These are phyloP conservation scores for Chlorella vulgaris DNA, from an alignment of 139 green algal species.

Conservation along the genomic window DNA sequence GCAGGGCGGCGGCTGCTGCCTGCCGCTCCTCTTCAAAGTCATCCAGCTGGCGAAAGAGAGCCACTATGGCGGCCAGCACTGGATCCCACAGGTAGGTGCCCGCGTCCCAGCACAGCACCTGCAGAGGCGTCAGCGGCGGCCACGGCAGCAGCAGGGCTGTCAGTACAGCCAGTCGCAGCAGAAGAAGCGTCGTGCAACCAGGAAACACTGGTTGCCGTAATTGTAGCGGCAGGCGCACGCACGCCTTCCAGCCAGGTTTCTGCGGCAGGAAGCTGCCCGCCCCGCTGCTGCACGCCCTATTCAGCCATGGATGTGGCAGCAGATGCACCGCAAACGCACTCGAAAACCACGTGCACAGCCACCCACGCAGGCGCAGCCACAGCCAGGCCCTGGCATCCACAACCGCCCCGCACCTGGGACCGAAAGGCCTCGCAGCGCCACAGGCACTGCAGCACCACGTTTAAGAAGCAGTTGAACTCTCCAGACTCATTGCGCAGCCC, in stretches of 20 bases:
- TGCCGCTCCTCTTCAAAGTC: constrained; percentile 25
- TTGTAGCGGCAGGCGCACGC: too few species aligned
- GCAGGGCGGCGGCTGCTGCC: background rate
- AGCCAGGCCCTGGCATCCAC: background rate
- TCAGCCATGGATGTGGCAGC: too few species aligned
- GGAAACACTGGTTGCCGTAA: background rate
- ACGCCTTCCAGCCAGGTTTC: too few species aligned
- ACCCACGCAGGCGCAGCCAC: background rate
- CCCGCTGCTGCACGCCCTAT: too few species aligned
- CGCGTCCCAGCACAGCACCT: constrained; percentile 21
- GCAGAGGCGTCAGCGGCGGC: too few species aligned
- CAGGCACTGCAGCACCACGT: constrained; percentile 84
- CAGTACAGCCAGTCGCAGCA: too few species aligned
- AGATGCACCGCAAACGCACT: too few species aligned
- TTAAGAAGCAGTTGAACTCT: constrained; percentile 92
- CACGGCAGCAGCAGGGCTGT: background rate
- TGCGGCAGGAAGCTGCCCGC: too few species aligned
- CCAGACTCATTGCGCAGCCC: constrained; percentile 44
- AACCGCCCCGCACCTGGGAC: background rate
- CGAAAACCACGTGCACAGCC: background rate
- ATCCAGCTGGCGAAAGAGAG: constrained; percentile 54
- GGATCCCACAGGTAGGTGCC: background rate
- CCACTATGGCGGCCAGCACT: constrained; percentile 65
- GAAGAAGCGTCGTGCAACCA: background rate
- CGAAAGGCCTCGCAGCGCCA: constrained; percentile 56